Evolutionary conservation across 2,329 filamentous ascomycete genomes (phyloP).

Genomic region (Neopestalotiopsis rosae): DNA sequence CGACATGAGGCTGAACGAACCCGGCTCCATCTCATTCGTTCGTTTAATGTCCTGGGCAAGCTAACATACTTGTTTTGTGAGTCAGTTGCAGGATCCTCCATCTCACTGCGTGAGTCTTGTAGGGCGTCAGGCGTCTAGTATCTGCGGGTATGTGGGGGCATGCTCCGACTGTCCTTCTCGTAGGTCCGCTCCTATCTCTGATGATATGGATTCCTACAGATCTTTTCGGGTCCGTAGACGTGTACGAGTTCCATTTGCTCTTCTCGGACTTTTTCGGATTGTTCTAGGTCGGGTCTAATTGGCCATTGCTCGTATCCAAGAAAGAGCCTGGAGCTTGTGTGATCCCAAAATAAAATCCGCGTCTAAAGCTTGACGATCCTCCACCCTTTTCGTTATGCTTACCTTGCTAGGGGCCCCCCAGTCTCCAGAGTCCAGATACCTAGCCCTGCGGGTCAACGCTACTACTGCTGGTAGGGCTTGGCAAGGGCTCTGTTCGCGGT

Average conservation of each 20-base stretch:
- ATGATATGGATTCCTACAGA: not conserved
- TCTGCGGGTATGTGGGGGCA: not conserved
- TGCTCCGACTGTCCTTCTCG: not conserved
- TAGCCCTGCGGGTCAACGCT: not conserved
- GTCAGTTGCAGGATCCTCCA: not conserved
- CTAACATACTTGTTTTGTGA: not conserved
- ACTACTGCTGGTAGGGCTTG: not conserved
- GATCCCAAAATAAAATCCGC: constrained; percentile 4
- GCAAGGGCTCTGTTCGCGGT: not conserved
- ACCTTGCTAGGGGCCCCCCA: not conserved
- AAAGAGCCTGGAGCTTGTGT: not conserved
- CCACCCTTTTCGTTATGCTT: not conserved
- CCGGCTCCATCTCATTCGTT: not conserved
- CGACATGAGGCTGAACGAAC: not conserved
- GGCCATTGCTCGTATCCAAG: not conserved
- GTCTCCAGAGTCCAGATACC: too few species aligned
- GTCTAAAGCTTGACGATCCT: not conserved
- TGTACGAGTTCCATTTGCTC: not conserved
- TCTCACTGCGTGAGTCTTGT: not conserved
- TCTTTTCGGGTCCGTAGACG: not conserved
- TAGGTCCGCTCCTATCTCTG: not conserved
- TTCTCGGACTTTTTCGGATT: not conserved
- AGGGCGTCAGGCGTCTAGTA: too few species aligned
- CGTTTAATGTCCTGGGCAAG: not conserved
- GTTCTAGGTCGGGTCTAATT: not conserved